phyloP scores from a whole-genome alignment of 2,329 filamentous ascomycete genomes.

The Teratosphaeria epicoccoides region DNA sequence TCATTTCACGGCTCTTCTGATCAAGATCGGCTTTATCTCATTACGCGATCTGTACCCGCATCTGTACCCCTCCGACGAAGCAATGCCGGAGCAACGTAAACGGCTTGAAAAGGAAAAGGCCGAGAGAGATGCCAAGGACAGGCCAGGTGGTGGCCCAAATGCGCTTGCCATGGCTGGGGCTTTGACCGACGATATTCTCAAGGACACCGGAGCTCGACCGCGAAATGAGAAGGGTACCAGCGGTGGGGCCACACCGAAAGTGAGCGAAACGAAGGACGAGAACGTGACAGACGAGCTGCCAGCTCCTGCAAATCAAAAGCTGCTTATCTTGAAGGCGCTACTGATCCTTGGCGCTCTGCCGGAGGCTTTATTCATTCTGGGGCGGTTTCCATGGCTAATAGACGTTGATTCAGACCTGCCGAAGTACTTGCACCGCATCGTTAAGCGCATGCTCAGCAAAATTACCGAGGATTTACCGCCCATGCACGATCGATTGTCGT shows the following conservation, averaged over 20 bases:
- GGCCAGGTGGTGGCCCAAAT: constrained; percentile 63
- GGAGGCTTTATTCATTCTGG: constrained; percentile 83
- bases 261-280: constrained; percentile 31
- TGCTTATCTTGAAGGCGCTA: constrained; percentile 70
- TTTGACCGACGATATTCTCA: constrained; percentile 68
- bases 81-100: constrained; percentile 65
- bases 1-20: constrained; percentile 78
- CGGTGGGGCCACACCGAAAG: constrained; percentile 29
- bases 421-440: constrained; percentile 71
- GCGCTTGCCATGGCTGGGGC: constrained; percentile 80
- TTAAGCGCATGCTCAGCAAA: constrained; percentile 70
- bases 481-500: constrained; percentile 28
- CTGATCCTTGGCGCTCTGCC: constrained; percentile 86
- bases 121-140: constrained; percentile 61
- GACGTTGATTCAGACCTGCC: constrained; percentile 75
- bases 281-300: constrained; percentile 46
- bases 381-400: constrained; percentile 83
- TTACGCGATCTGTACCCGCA: constrained; percentile 84
- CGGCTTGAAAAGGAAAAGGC: constrained; percentile 65
- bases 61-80: constrained; percentile 72
- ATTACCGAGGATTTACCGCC: constrained; percentile 51
- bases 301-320: constrained; percentile 79
- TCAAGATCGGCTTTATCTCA: constrained; percentile 96
- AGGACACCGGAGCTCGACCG: constrained; percentile 35
- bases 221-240: constrained; percentile 38